A percentile compares a stretch with the other conserved stretches of the same genome.
These are phyloP conservation scores for Fagus crenata DNA, from an alignment of 306 rosid genomes.

Conservation along the genomic window DNA sequence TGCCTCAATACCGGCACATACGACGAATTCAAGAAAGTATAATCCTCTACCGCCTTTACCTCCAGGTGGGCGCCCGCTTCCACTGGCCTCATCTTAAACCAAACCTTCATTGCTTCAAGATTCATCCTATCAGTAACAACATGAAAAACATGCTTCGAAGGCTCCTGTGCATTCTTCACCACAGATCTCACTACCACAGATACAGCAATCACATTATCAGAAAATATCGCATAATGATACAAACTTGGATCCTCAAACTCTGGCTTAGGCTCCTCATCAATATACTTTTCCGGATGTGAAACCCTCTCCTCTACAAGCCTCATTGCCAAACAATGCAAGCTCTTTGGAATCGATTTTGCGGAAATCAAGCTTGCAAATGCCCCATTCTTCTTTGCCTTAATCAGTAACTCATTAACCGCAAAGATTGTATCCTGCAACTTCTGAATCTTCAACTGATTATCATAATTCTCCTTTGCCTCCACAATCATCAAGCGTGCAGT, in stretches of 20 bases:
- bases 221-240: conserved; percentile 93
- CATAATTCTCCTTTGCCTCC: conserved; percentile 88
- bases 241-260: conserved; percentile 92
- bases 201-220: conserved; percentile 89
- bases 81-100: conserved; percentile 96
- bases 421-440: conserved; percentile 96
- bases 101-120: conserved; percentile 97
- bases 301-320: conserved; percentile 89
- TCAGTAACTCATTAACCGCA: conserved; percentile 84
- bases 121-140: conserved; percentile 92
- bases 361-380: conserved; percentile 87
- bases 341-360: conserved; percentile 85
- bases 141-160: conserved; percentile 95
- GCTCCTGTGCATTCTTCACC: conserved; percentile 84
- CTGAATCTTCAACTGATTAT: conserved; percentile 93
- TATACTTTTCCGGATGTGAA: conserved; percentile 74
- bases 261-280: conserved; percentile 65
- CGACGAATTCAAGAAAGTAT: conserved; percentile 73
- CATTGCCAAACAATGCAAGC: conserved; percentile 98
- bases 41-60: conserved; percentile 85
- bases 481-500: conserved; percentile 71
- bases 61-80: conserved; percentile 84
- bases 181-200: conserved; percentile 92
- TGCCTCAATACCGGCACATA: conserved; percentile 81
- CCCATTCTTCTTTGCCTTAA: conserved; percentile 94